phyloP scores from a whole-genome alignment of 1,284 basidiomycete genomes.

The Apiotrichum brassicae region DNA sequence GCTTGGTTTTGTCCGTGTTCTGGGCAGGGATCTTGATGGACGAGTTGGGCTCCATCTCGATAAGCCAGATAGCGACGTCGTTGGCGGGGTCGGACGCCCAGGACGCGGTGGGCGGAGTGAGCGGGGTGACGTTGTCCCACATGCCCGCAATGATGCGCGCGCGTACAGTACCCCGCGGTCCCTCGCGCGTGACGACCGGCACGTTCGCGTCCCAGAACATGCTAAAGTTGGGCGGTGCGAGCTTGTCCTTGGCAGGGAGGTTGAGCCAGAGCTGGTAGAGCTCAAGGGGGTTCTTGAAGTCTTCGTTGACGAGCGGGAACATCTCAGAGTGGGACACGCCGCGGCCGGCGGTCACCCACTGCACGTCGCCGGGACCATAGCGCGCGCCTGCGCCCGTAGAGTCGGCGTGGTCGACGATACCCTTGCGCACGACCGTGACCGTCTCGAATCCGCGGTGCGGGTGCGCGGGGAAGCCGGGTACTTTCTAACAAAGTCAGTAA shows the following conservation, averaged over 20 bases:
- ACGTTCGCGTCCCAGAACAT: constrained; percentile 18
- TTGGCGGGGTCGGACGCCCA: constrained; percentile 2
- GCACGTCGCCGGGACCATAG: constrained; percentile 16
- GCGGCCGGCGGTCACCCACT: constrained; percentile 17
- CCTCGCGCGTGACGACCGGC: constrained; percentile 1
- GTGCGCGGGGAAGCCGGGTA: constrained; percentile 15
- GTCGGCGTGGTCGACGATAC: constrained; percentile 14
- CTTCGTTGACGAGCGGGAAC: constrained; percentile 12
- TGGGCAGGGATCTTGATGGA: constrained; percentile 4
- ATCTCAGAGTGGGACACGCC: constrained; percentile 17
- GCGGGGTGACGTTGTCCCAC: constrained; percentile 1
- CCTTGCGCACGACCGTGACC: neutral
- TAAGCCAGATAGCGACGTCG: constrained; percentile 15
- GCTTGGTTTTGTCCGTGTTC: constrained; percentile 1
- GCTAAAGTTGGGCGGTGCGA: constrained; percentile 9
- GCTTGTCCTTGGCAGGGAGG: constrained; percentile 10
- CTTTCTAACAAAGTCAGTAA: no score
- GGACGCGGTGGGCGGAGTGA: constrained; percentile 3
- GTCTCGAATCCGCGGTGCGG: constrained; percentile 6
- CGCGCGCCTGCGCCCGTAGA: constrained; percentile 12
- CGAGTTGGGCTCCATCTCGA: constrained; percentile 8
- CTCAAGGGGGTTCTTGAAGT: constrained; percentile 9
- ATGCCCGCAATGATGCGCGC: constrained; percentile 10
- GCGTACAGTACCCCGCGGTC: neutral
- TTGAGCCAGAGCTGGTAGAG: constrained; percentile 21